Conservation (phyloP, 1,284 basidiomycete species). For the Ceratobasidium sp. region DNA sequence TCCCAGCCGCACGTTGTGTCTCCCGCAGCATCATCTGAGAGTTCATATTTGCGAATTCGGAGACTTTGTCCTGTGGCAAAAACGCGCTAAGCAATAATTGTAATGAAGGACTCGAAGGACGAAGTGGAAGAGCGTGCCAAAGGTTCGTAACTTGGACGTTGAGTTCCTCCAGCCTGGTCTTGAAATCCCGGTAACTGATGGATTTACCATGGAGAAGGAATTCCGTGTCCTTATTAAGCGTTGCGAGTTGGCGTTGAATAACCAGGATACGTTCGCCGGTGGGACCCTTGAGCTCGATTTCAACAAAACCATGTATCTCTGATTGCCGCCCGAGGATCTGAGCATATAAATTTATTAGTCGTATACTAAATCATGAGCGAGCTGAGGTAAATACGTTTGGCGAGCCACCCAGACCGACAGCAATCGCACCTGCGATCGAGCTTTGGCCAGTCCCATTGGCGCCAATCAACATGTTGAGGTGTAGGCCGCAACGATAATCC, state of each 20-base stretch:
- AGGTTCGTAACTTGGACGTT: slow-evolving; percentile 95
- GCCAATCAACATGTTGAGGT: slow-evolving; percentile 97
- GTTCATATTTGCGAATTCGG: slow-evolving; percentile 92
- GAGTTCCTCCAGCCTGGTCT: slow-evolving; percentile 72
- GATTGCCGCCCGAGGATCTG: slow-evolving; percentile 87
- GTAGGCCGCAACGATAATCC: slow-evolving; percentile 90
- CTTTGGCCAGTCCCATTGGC: slow-evolving; percentile 98
- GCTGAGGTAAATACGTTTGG: slow-evolving; percentile 64
- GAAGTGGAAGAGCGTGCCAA: slow-evolving; percentile 66
- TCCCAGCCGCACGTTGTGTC: slow-evolving; percentile 92
- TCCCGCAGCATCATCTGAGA: slow-evolving; percentile 85
- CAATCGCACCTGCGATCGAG: slow-evolving; percentile 95
- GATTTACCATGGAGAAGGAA: slow-evolving; percentile 72
- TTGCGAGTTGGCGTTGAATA: slow-evolving; percentile 73
- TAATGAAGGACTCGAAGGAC: neutral
- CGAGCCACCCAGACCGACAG: slow-evolving; percentile 90
- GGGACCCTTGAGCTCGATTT: slow-evolving; percentile 90
- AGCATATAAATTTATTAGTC: neutral
- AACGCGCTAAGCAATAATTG: slow-evolving; percentile 73
- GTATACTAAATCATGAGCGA: neutral
- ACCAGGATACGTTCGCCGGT: slow-evolving; percentile 79
- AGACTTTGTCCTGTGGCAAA: slow-evolving; percentile 96
- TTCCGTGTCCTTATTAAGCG: slow-evolving; percentile 62
- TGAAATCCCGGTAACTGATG: slow-evolving; percentile 74
- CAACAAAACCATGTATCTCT: slow-evolving; percentile 85